Evolutionary conservation across 805 yeast species (phyloP).

Genomic region (Kuraishia ogatae): DNA sequence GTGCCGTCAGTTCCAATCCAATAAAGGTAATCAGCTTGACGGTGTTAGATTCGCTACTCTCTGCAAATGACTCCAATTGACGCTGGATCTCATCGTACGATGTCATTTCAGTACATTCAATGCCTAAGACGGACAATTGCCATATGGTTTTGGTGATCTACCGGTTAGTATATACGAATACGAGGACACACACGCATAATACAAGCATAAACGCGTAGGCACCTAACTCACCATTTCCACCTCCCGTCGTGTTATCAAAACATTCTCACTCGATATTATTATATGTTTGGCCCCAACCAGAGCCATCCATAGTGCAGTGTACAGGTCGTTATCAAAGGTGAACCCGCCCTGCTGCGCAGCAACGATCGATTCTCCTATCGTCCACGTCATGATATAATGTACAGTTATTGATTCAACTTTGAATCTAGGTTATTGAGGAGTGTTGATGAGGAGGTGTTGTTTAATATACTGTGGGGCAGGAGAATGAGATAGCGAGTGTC

Average conservation of each 20-base stretch:
- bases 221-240: constrained; percentile 3
- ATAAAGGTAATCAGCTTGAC: neutral
- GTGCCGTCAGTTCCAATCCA: neutral
- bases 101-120: neutral
- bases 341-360: neutral
- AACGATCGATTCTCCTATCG: neutral
- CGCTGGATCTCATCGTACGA: neutral
- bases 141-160: neutral
- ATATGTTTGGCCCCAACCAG: constrained; percentile 19
- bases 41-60: neutral
- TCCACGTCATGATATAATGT: neutral
- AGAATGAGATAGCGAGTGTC: no score
- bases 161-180: neutral
- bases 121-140: neutral
- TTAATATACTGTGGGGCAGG: no score
- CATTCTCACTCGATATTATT: constrained; percentile 14
- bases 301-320: constrained; percentile 13
- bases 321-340: constrained; percentile 12
- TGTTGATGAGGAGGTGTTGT: no score
- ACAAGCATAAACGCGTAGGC: no score
- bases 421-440: no score
- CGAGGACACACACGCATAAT: no score
- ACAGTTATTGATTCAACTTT: no score
- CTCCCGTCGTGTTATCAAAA: constrained; percentile 9
- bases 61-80: neutral